Evolutionary conservation across 2,329 filamentous ascomycete genomes (phyloP), one percentile per base, ranked within the genome.

Genomic region (Lecanicillium sp.): DNA sequence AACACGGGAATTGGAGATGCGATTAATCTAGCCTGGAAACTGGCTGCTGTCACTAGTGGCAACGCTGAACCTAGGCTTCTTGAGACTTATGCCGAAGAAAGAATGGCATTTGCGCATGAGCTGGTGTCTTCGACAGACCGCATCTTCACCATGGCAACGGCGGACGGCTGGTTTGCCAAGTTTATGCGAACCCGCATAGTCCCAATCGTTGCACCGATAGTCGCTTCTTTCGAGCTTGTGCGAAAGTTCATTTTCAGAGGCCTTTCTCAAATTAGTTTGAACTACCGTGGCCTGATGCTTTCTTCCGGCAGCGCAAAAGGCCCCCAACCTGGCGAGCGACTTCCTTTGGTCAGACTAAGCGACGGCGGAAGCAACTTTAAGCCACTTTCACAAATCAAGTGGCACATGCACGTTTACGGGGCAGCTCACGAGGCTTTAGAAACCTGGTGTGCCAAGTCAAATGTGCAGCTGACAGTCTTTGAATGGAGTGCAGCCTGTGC

Each of bases 1-100:
- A 63, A 63, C 43, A 58, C 53, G 1, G 57, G 55, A 2, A 54
- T 61, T 3, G 55, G 56, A 4, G 59, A 62, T 37, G 50, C 55
- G 12, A 45, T 57, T 19, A 56, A 60, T 35, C 39, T 62, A 1
- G 58, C 49, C 4, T 62, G 59, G 58, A 60, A 60, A 36, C 45
- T 62, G 2, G 57, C 50, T 3, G 45, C 48, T 5, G 50, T 54
- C 2, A 33, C 53, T 29, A 47, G 48, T 9, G 43, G 44, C 3
- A 37, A 41, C 2, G 48, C 43, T 1, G 35, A 37, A 2, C 31
- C 37, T 9, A 29, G 33, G 3, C 43, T 56, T 3, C 33, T 57
- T 3, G 32, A 33, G 3, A 52, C 52, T 4, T 57, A 56, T 25
- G 49, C 51, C 16, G 16, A 32, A 12, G 54, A 57, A 38, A 46